Percentiles rank a stretch among this genome's conserved stretches.
Evolutionary conservation across 1,284 basidiomycete genomes (phyloP).

Genomic region (Heterobasidion annosum): DNA sequence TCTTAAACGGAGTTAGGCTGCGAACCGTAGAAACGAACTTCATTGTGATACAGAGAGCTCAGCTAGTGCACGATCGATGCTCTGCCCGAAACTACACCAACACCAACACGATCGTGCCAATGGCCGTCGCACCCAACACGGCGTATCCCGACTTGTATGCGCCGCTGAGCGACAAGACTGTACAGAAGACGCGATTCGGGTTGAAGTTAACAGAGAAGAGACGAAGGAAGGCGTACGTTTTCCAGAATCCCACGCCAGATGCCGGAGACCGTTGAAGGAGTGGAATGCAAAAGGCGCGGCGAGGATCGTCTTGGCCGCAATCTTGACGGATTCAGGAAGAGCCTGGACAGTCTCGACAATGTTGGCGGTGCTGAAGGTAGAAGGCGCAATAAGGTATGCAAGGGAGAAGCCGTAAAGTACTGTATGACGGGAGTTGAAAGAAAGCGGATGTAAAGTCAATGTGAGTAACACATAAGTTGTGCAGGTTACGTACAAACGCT

Average conservation of each 20-base stretch:
- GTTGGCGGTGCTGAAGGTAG: constrained; percentile 70
- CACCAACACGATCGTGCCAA: constrained; percentile 53
- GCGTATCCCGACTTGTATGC: constrained; percentile 77
- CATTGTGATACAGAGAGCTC: neutral
- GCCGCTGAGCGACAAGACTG: constrained; percentile 77
- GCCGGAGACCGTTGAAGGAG: constrained; percentile 84
- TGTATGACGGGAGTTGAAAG: constrained; percentile 18
- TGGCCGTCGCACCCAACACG: constrained; percentile 74
- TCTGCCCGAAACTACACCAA: constrained; percentile 16
- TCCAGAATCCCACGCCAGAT: constrained; percentile 87
- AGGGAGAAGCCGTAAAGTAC: constrained; percentile 88
- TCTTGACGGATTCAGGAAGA: constrained; percentile 70
- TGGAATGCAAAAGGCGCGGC: constrained; percentile 89
- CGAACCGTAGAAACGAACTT: neutral
- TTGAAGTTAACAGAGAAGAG: neutral
- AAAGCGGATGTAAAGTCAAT: constrained; percentile 1
- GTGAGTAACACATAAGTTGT: neutral
- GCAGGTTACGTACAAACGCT: constrained; percentile 54
- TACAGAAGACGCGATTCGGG: neutral
- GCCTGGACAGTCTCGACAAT: constrained; percentile 66
- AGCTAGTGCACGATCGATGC: neutral
- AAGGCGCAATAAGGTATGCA: constrained; percentile 80
- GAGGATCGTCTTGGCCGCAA: constrained; percentile 65
- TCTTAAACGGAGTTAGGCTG: no score
- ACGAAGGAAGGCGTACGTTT: constrained; percentile 57